Percentiles rank a stretch among this genome's conserved stretches.
Conservation (phyloP, 2,329 filamentous ascomycete species). For the Tothia fuscella region DNA sequence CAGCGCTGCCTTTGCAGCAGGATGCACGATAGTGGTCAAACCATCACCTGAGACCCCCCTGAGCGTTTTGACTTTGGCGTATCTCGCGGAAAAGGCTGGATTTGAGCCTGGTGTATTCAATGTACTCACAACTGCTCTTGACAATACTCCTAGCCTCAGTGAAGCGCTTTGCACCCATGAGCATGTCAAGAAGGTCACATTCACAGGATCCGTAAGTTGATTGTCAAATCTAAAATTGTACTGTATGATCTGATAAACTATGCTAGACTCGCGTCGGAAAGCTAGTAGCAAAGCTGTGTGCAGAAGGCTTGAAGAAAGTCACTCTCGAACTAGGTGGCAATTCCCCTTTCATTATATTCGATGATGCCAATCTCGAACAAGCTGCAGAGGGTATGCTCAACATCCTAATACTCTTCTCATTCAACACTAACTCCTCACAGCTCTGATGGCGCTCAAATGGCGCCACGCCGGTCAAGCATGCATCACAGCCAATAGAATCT, state of each 20-base stretch:
- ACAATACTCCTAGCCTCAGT: slow-evolving; percentile 42
- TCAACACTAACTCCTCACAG: slow-evolving; percentile 11
- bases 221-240: not conserved
- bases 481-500: slow-evolving; percentile 53
- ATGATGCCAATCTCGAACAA: slow-evolving; percentile 50
- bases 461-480: slow-evolving; percentile 53
- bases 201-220: slow-evolving; percentile 37
- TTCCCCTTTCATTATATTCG: slow-evolving; percentile 52
- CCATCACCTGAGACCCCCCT: slow-evolving; percentile 57
- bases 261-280: slow-evolving; percentile 48
- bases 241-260: not conserved
- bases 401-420: not conserved
- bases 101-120: slow-evolving; percentile 50
- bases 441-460: slow-evolving; percentile 40
- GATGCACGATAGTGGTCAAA: slow-evolving; percentile 63
- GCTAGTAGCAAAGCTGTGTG: slow-evolving; percentile 47
- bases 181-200: slow-evolving; percentile 49
- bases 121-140: slow-evolving; percentile 47
- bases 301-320: slow-evolving; percentile 50
- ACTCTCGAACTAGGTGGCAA: slow-evolving; percentile 55
- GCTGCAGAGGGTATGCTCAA: slow-evolving; percentile 33
- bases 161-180: slow-evolving; percentile 45
- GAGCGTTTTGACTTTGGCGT: slow-evolving; percentile 41
- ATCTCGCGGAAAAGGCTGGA: slow-evolving; percentile 42
- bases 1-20: slow-evolving; percentile 55